These are phyloP conservation scores for Chiua virens DNA, from an alignment of 768 basidiomycete species.

Conservation along the genomic window DNA sequence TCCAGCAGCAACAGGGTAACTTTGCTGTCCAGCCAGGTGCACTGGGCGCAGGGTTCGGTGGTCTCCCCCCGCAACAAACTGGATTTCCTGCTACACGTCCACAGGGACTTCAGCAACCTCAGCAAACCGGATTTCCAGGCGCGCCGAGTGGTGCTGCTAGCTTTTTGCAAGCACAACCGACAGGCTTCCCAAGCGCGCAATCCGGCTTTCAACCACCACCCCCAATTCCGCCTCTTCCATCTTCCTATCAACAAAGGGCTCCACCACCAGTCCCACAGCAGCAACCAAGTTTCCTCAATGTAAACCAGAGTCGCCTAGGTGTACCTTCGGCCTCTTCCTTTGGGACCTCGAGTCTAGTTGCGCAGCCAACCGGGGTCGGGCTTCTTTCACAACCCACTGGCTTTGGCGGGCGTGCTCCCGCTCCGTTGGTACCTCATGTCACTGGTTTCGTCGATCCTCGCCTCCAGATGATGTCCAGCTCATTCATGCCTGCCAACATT, in stretches of 20 bases:
- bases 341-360: constrained; percentile 7
- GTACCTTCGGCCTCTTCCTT: constrained; percentile 23
- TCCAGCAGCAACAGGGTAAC: constrained; percentile 41
- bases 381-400: constrained; percentile 39
- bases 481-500: constrained; percentile 82
- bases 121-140: constrained; percentile 46
- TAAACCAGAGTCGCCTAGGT: constrained; percentile 50
- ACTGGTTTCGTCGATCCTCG: constrained; percentile 85
- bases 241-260: constrained; percentile 56
- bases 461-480: constrained; percentile 84
- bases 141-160: constrained; percentile 28
- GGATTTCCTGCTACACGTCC: constrained; percentile 42
- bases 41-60: constrained; percentile 35
- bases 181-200: constrained; percentile 40
- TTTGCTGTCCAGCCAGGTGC: constrained; percentile 30
- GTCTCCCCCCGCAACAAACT: constrained; percentile 62
- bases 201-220: constrained; percentile 36
- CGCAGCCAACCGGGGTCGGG: constrained; percentile 25
- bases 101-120: constrained; percentile 43
- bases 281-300: constrained; percentile 52
- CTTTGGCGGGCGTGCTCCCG: constrained; percentile 43
- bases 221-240: constrained; percentile 64
- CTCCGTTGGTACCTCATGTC: constrained; percentile 64
- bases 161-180: constrained; percentile 52
- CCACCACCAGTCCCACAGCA: constrained; percentile 38